phyloP scores from a whole-genome alignment of 2,329 filamentous ascomycete species.

The Alternaria conjuncta region DNA sequence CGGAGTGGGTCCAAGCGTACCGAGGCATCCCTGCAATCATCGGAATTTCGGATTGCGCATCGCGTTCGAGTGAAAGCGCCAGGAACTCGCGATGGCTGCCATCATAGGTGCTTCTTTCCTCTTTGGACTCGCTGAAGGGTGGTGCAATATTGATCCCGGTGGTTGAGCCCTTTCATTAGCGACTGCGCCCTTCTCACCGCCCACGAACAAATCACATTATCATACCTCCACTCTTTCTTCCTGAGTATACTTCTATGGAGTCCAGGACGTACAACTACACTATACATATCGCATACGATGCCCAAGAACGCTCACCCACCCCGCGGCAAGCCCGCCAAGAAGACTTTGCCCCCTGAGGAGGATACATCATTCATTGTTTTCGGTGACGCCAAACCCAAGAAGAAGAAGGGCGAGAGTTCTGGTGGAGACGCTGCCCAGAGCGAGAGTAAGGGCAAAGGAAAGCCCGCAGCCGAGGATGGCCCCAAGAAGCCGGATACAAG shows the following conservation, averaged over 20 bases:
- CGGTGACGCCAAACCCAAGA: constrained; percentile 53
- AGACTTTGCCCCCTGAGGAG: constrained; percentile 52
- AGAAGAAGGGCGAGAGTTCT: constrained; percentile 44
- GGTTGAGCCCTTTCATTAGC: constrained; percentile 26
- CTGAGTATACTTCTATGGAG: constrained; percentile 14
- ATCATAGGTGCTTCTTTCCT: not conserved
- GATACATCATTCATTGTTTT: constrained; percentile 59
- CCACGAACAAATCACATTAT: constrained; percentile 11
- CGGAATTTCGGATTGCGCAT: constrained; percentile 19
- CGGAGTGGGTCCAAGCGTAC: constrained; percentile 16
- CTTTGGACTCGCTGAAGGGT: too few relatives aligned
- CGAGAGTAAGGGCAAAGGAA: constrained; percentile 45
- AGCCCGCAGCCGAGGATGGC: constrained; percentile 43
- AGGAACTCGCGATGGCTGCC: constrained; percentile 9
- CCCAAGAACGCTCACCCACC: constrained; percentile 59
- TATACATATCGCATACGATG: constrained; percentile 40
- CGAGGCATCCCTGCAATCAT: constrained; percentile 19
- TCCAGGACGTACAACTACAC: not conserved
- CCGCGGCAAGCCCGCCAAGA: constrained; percentile 50
- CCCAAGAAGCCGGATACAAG: constrained; percentile 67
- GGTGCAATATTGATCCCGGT: constrained; percentile 1
- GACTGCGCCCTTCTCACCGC: constrained; percentile 20
- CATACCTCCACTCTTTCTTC: not conserved
- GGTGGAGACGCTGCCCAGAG: constrained; percentile 10
- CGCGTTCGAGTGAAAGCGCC: not conserved